phyloP scores from a whole-genome alignment of 2,329 filamentous ascomycete species.

The Ophiobolus disseminans region DNA sequence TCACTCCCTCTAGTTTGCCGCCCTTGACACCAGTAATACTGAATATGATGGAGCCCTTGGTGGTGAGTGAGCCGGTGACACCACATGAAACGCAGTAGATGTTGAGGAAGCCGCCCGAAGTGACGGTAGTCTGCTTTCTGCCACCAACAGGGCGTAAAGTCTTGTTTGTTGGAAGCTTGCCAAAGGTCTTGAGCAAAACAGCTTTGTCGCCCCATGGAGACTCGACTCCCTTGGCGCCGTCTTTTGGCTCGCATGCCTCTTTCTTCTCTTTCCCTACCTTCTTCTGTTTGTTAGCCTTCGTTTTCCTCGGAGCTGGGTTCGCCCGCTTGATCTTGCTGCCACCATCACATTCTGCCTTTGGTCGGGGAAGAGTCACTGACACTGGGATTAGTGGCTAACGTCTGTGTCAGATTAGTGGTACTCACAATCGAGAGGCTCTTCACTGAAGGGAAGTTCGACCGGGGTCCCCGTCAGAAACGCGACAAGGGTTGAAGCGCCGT shows the following conservation, averaged over 20 bases:
- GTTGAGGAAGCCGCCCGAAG: neutral
- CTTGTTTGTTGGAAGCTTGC: neutral
- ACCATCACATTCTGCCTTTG: neutral
- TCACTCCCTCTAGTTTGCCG: neutral
- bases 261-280: neutral
- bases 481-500: neutral
- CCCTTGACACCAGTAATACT: neutral
- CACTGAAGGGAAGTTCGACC: neutral
- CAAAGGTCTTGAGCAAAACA: neutral
- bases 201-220: neutral
- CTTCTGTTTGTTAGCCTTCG: neutral
- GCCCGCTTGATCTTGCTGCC: neutral
- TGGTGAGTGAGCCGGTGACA: neutral
- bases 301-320: neutral
- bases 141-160: neutral
- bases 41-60: neutral
- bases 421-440: neutral
- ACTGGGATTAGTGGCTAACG: too few species aligned
- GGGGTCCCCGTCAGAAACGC: neutral
- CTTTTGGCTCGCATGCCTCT: neutral
- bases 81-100: neutral
- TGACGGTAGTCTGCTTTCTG: neutral
- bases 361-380: neutral
- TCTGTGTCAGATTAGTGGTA: too few species aligned
- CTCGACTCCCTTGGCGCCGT: neutral